Evolutionary conservation across 2,329 filamentous ascomycete genomes (phyloP).

Genomic region (Exophiala aquamarina): DNA sequence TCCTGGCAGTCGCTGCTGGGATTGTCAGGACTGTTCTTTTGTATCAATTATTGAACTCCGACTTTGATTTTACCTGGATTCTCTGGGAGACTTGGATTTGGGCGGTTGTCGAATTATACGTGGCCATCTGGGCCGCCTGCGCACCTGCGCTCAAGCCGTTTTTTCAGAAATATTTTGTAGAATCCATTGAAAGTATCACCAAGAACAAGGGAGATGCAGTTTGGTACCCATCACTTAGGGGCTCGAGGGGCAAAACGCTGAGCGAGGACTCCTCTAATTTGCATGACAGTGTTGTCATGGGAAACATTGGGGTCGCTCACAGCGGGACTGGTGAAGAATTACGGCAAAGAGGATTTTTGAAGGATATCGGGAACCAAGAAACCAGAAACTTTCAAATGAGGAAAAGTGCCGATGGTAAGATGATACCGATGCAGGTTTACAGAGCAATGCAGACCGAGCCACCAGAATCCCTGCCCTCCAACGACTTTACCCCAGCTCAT

Average conservation of each 20-base stretch:
- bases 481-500: background rate
- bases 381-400: slow-evolving; percentile 77
- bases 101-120: slow-evolving; percentile 32
- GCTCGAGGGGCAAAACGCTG: too few relatives aligned
- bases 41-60: slow-evolving; percentile 19
- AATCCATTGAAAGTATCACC: slow-evolving; percentile 14
- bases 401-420: slow-evolving; percentile 20
- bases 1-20: slow-evolving; percentile 26
- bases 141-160: slow-evolving; percentile 33
- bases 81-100: slow-evolving; percentile 30
- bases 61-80: slow-evolving; percentile 26
- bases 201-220: background rate
- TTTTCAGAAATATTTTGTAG: slow-evolving; percentile 22
- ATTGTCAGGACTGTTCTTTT: slow-evolving; percentile 25
- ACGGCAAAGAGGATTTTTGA: slow-evolving; percentile 13
- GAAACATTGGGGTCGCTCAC: slow-evolving; percentile 2
- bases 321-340: slow-evolving; percentile 2
- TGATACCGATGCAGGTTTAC: slow-evolving; percentile 25
- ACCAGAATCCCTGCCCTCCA: background rate
- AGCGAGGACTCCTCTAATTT: too few relatives aligned
- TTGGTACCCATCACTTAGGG: too few relatives aligned
- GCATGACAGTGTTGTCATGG: too few relatives aligned
- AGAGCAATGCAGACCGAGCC: background rate
- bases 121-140: slow-evolving; percentile 32
- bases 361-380: slow-evolving; percentile 54